Conservation (phyloP, 208 protist genomes). For the Porcisia deanei region DNA sequence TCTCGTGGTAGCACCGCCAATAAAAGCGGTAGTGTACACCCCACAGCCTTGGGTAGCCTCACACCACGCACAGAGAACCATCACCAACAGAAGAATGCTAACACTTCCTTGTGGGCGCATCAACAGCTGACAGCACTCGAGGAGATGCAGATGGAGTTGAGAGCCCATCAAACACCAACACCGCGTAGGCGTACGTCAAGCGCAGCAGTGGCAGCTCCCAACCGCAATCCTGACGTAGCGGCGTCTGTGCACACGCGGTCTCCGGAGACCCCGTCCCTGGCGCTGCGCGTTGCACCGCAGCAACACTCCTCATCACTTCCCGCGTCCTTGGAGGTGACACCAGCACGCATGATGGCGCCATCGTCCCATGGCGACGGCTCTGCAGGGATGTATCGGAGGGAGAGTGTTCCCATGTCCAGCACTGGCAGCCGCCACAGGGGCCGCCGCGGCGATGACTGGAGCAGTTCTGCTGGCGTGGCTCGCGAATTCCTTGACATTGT, state of each 20-base stretch:
- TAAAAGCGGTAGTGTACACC: background rate
- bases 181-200: constrained; percentile 22
- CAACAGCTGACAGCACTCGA: constrained; percentile 28
- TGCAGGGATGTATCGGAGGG: background rate
- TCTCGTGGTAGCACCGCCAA: constrained; percentile 22
- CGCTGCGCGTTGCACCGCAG: background rate
- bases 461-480: background rate
- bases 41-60: background rate
- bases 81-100: background rate
- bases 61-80: constrained; percentile 2
- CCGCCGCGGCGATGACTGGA: background rate
- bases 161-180: constrained; percentile 25
- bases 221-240: background rate
- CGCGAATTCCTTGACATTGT: background rate
- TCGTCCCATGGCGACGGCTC: background rate
- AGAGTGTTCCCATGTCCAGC: constrained; percentile 5
- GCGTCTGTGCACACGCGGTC: background rate
- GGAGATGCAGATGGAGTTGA: constrained; percentile 29
- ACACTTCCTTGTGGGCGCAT: constrained; percentile 17
- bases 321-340: constrained; percentile 3
- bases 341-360: background rate
- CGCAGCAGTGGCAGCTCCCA: background rate
- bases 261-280: constrained; percentile 3
- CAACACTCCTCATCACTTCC: background rate
- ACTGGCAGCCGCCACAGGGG: background rate